Base-by-base conservation (phyloP, 2,329 filamentous ascomycete genomes). In the Dendryphion nanum region DNA sequence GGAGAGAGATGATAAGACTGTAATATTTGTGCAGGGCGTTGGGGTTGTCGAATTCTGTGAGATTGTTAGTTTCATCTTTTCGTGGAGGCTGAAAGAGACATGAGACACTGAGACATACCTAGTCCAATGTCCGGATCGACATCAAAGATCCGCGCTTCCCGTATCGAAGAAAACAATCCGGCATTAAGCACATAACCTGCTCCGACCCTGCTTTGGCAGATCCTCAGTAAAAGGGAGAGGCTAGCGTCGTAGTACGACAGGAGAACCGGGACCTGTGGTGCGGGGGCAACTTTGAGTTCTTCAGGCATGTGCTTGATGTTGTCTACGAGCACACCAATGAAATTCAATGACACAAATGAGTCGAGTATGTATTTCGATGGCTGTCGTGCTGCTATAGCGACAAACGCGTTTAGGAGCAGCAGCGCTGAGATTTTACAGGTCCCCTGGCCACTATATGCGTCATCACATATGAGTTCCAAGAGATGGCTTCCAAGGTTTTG, bases 51-150 rank as follows among this genome's bases (percentile, higher is more conserved):
- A 83, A 78, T 50, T 87, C 81, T 73, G 44, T 18, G 14, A 7
- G 6, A 14, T 17, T 4, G 15, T 18, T n/a, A 32, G 36, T 18
- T 7, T 33, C 10, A 38, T 17, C n/a, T 26, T 18, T 19, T 13
- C 4, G 30, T 30, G 3, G 6, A 42, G 10, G 23, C 8, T 6
- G n/a, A n/a, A n/a, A n/a, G n/a, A 20, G 26, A 12, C 6, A 31
- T n/a, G 21, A 18, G 30, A 33, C 15, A n/a, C 4, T 24, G 5
- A 17, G 18, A 59, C 67, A 55, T 59, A 78, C 78, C 77, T 41
- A 90, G 81, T 43, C 94, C 89, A 38, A 98, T 81, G 64, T 98
- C 93, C 1, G 93, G 93, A 62, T 98, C 93, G 10, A 86, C 86
- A 6, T 82, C 75, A 63, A 97, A 98, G 16, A 97, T 76, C n/a